phyloP scores from a whole-genome alignment of 2,329 filamentous ascomycete species.

The Nemania abortiva region DNA sequence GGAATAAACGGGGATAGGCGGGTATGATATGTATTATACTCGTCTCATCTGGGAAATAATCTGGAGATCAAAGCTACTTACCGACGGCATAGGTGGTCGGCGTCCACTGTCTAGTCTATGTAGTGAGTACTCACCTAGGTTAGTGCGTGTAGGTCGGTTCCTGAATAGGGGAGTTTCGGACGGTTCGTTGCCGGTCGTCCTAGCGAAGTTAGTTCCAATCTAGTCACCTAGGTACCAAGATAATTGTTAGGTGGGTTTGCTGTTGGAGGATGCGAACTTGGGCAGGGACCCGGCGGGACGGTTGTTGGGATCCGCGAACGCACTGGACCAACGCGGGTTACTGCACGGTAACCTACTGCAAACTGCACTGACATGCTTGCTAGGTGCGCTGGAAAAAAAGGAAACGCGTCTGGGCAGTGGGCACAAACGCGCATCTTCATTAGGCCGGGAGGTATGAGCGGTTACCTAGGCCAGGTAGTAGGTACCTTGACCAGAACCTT shows the following conservation, averaged over 20 bases:
- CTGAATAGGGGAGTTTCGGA: constrained; percentile 14
- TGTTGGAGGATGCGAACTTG: neutral
- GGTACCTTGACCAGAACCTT: neutral
- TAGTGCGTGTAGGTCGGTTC: neutral
- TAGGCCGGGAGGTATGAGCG: neutral
- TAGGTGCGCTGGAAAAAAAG: constrained; percentile 8
- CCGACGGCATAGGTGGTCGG: neutral
- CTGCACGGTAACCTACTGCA: constrained; percentile 26
- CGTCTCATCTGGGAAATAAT: constrained; percentile 28
- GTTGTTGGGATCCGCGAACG: constrained; percentile 42
- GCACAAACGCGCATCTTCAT: constrained; percentile 24
- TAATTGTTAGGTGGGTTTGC: neutral
- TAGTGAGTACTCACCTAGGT: neutral
- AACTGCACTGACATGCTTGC: constrained; percentile 9
- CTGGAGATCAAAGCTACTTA: neutral
- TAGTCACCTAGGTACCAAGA: neutral
- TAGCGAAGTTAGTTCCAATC: constrained; percentile 36
- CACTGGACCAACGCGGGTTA: constrained; percentile 16
- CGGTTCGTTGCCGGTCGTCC: constrained; percentile 35
- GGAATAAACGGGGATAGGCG: constrained; percentile 10
- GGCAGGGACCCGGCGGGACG: constrained; percentile 43
- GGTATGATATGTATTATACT: constrained; percentile 5
- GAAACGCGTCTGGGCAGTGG: constrained; percentile 19
- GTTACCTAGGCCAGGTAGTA: neutral
- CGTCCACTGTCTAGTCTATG: no score